phyloP scores from a whole-genome alignment of 441 rosid genomes.

The Hura crepitans region DNA sequence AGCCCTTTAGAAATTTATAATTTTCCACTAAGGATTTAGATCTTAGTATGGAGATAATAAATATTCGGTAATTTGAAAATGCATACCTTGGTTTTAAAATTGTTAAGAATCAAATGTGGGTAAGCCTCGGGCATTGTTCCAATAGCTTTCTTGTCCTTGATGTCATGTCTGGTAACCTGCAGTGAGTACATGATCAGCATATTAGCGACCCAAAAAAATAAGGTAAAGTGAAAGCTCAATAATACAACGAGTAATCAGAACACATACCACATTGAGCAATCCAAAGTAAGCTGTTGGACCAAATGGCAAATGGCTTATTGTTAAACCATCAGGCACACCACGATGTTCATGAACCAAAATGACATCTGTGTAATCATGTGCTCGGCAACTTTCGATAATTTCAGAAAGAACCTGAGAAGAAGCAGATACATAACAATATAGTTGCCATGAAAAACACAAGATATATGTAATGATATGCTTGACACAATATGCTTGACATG shows the following conservation, averaged over 20 bases:
- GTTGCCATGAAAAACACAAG: not conserved
- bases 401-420: conserved; percentile 73
- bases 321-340: conserved; percentile 87
- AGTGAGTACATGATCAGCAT: conserved; percentile 16
- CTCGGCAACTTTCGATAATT: conserved; percentile 78
- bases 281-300: conserved; percentile 27
- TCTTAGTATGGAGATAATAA: not conserved
- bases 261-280: conserved; percentile 81
- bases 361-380: conserved; percentile 88
- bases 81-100: conserved; percentile 10
- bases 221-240: not conserved
- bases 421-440: not conserved
- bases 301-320: conserved; percentile 72
- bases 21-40: not conserved
- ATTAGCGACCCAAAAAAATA: conserved; percentile 9
- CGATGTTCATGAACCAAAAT: conserved; percentile 86
- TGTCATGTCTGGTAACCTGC: conserved; percentile 93
- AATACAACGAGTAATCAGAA: conserved; percentile 17
- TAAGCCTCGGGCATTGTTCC: conserved; percentile 92
- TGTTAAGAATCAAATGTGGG: conserved; percentile 71
- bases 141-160: conserved; percentile 59
- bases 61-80: not conserved
- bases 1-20: not conserved
- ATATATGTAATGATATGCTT: not conserved
- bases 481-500: not conserved